Evolutionary conservation across 2,329 filamentous ascomycete genomes (phyloP).

Genomic region (Escovopsis sp.): DNA sequence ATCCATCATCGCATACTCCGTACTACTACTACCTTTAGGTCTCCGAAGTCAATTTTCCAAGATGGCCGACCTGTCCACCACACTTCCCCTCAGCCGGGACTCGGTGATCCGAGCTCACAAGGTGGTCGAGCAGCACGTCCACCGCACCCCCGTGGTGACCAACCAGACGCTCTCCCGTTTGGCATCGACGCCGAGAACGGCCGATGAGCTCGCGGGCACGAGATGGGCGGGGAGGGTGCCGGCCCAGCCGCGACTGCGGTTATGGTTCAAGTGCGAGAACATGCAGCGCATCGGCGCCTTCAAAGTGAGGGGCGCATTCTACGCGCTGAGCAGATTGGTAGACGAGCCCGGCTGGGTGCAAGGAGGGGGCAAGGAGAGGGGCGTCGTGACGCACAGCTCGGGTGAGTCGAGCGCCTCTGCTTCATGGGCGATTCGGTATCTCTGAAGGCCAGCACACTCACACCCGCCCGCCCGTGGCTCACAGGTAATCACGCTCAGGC

Average conservation of each 20-base stretch:
- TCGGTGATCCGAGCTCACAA: constrained; percentile 59
- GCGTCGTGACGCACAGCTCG: constrained; percentile 81
- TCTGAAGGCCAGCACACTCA: background rate
- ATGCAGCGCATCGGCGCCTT: constrained; percentile 83
- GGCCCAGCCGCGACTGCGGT: constrained; percentile 48
- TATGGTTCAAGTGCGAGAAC: constrained; percentile 97
- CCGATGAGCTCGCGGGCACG: constrained; percentile 38
- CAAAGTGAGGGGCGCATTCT: constrained; percentile 82
- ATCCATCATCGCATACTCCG: too few relatives aligned
- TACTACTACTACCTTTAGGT: background rate
- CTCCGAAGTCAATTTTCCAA: constrained; percentile 3
- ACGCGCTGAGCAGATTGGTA: constrained; percentile 61
- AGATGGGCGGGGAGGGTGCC: constrained; percentile 40
- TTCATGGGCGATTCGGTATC: background rate
- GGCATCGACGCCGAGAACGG: constrained; percentile 54
- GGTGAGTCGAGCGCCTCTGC: constrained; percentile 33
- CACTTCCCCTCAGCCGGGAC: constrained; percentile 52
- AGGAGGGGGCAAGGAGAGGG: constrained; percentile 42
- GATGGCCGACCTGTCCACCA: constrained; percentile 40
- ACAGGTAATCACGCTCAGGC: constrained; percentile 91
- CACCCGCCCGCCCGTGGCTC: background rate
- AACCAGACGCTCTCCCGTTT: constrained; percentile 59
- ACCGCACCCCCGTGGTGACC: constrained; percentile 72
- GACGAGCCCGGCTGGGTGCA: constrained; percentile 45
- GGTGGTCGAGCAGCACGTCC: constrained; percentile 61